Evolutionary conservation across 163 green algal species (phyloP).

Genomic region (Volvox carteri): DNA sequence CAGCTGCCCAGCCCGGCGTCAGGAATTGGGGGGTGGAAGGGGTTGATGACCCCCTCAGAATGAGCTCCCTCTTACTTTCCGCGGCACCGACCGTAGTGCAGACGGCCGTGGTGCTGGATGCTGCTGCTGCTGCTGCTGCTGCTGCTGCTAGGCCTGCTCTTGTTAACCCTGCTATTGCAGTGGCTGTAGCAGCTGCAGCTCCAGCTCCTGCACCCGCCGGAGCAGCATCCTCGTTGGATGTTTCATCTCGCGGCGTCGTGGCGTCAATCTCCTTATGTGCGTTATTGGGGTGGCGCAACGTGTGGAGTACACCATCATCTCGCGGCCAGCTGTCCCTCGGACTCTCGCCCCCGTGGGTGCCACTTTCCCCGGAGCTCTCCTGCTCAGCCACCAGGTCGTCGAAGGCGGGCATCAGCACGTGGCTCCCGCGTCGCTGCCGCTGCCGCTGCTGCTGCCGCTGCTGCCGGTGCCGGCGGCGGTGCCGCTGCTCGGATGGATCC

Average conservation of each 20-base stretch:
- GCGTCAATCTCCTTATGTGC: no score
- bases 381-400: neutral
- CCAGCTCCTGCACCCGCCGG: neutral
- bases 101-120: no score
- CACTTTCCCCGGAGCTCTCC: neutral
- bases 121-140: no score
- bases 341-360: neutral
- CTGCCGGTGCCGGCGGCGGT: neutral
- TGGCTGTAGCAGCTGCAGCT: neutral
- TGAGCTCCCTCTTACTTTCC: no score
- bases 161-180: neutral
- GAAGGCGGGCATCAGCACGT: neutral
- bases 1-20: no score
- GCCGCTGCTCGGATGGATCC: neutral
- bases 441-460: neutral
- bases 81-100: no score
- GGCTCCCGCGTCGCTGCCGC: neutral
- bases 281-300: no score
- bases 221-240: neutral
- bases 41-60: no score
- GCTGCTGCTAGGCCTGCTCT: no score
- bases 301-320: neutral
- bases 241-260: no score
- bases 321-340: neutral
- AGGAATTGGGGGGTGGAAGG: no score